These are phyloP conservation scores for Lasiosphaeria ovina DNA, from an alignment of 495 filamentous ascomycete species.

Conservation along the genomic window DNA sequence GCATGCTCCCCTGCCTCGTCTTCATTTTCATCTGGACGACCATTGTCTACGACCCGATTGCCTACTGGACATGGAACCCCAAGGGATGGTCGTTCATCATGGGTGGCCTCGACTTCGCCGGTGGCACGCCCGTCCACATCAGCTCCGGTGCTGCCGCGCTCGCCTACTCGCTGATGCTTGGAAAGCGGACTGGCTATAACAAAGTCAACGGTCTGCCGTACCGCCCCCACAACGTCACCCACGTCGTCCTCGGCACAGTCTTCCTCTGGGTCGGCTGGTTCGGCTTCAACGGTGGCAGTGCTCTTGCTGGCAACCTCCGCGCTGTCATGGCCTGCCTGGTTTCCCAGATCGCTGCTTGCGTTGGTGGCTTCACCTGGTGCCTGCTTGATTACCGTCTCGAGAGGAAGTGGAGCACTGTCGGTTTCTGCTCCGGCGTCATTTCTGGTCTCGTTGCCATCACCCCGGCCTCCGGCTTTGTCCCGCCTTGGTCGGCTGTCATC, in stretches of 20 bases:
- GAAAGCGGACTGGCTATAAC: conserved; percentile 82
- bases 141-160: conserved; percentile 85
- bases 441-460: conserved; percentile 94
- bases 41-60: conserved; percentile 90
- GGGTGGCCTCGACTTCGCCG: conserved; percentile 93
- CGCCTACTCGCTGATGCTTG: conserved; percentile 86
- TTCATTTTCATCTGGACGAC: conserved; percentile 98
- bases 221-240: conserved; percentile 95
- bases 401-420: conserved; percentile 94
- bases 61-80: conserved; percentile 98
- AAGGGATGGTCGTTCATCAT: conserved; percentile 78
- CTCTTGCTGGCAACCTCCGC: conserved; percentile 84
- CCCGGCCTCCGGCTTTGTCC: conserved; percentile 85
- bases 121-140: conserved; percentile 96
- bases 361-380: conserved; percentile 94
- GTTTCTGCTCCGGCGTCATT: conserved; percentile 94
- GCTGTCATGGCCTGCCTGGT: conserved; percentile 73
- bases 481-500: conserved; percentile 86
- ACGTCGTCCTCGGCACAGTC: conserved; percentile 93
- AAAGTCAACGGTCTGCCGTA: conserved; percentile 87
- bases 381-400: conserved; percentile 93
- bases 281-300: conserved; percentile 94
- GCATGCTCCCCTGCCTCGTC: conserved; percentile 89
- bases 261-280: conserved; percentile 99
- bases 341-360: conserved; percentile 74